These are phyloP conservation scores for Neurospora tetrasperma DNA, from an alignment of 495 filamentous ascomycete species.

Conservation along the genomic window DNA sequence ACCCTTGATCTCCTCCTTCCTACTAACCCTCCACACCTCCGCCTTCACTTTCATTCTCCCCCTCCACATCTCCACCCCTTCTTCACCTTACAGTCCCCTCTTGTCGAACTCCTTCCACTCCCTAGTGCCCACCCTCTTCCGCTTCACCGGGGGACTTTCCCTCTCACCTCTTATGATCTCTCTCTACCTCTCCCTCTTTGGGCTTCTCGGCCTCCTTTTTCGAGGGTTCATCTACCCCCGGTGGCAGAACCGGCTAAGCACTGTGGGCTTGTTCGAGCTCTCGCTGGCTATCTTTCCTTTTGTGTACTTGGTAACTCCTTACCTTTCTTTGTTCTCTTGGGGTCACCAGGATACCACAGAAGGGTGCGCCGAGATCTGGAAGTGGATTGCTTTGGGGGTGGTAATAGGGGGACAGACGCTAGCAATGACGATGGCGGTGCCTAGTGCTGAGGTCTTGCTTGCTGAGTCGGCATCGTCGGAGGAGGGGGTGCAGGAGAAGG, in stretches of 20 bases:
- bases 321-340: conserved; percentile 50
- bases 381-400: conserved; percentile 45
- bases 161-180: conserved; percentile 59
- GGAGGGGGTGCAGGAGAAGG: conserved; percentile 51
- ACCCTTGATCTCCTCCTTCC: conserved; percentile 52
- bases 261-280: conserved; percentile 46
- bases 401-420: conserved; percentile 59
- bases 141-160: conserved; percentile 64
- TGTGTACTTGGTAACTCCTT: conserved; percentile 57
- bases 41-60: conserved; percentile 69
- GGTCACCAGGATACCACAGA: background rate
- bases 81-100: conserved; percentile 53
- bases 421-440: conserved; percentile 61
- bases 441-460: conserved; percentile 56
- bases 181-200: conserved; percentile 57
- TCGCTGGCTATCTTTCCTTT: conserved; percentile 55
- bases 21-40: conserved; percentile 63
- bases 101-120: conserved; percentile 58
- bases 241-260: conserved; percentile 50
- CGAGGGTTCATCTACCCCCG: conserved; percentile 63
- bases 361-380: background rate
- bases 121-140: conserved; percentile 43
- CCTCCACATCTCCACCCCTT: conserved; percentile 59
- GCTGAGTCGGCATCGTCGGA: conserved; percentile 58
- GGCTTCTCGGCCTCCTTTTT: conserved; percentile 55